Conservation (phyloP, 441 rosid genomes). For the Macaranga tanarius region DNA sequence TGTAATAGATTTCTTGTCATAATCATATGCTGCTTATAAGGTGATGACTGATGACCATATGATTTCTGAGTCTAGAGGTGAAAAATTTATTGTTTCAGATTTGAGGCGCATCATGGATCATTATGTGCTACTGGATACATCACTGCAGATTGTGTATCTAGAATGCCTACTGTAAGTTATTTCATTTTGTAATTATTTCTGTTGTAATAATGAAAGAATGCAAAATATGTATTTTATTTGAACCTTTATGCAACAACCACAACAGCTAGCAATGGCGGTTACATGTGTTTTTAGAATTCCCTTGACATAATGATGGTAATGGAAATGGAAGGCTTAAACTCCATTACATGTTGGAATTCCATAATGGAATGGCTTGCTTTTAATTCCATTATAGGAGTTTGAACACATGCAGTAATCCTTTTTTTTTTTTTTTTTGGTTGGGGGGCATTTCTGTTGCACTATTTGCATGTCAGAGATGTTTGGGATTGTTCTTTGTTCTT, state of each 20-base stretch:
- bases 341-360: neutral
- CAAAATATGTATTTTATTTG: neutral
- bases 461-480: neutral
- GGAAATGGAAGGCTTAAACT: neutral
- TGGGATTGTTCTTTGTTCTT: too few relatives aligned
- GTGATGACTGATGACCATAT: neutral
- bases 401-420: neutral
- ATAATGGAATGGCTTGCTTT: neutral
- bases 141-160: slow-evolving; percentile 65
- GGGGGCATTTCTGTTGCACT: neutral
- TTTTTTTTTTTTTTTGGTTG: too few relatives aligned
- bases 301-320: neutral
- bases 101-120: slow-evolving; percentile 79
- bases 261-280: neutral
- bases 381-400: neutral
- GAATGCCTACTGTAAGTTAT: slow-evolving; percentile 63
- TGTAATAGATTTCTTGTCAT: neutral
- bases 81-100: slow-evolving; percentile 48
- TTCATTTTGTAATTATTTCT: neutral
- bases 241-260: neutral
- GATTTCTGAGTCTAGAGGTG: slow-evolving; percentile 23
- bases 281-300: neutral
- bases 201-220: neutral
- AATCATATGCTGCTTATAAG: neutral
- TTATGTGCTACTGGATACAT: slow-evolving; percentile 81